phyloP scores from a whole-genome alignment of 2,329 filamentous ascomycete species.

The Didymella pomorum region DNA sequence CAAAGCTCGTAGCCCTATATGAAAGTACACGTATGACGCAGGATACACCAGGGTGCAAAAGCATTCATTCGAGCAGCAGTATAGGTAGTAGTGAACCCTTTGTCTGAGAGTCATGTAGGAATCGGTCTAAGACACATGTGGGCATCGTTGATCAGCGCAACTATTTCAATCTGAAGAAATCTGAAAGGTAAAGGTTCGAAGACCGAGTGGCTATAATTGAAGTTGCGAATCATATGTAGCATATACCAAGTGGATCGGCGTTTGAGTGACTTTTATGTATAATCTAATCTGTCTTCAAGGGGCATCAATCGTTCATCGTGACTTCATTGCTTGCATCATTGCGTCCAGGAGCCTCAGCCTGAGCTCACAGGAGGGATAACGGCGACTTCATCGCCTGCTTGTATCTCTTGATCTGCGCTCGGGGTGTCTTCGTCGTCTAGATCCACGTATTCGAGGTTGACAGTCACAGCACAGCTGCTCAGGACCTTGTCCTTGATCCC shows the following conservation, averaged over 20 bases:
- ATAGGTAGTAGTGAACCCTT: too few species aligned
- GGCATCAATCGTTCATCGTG: background rate
- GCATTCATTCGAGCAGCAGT: too few species aligned
- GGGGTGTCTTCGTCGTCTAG: constrained; percentile 61
- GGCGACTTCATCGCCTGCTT: constrained; percentile 81
- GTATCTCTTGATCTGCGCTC: constrained; percentile 61
- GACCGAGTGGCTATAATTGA: too few species aligned
- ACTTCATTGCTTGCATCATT: background rate
- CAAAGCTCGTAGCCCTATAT: too few species aligned
- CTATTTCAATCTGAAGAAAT: too few species aligned
- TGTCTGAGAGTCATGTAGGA: too few species aligned
- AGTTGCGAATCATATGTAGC: background rate
- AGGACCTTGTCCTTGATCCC: constrained; percentile 75
- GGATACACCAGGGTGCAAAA: too few species aligned
- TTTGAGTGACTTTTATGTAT: background rate
- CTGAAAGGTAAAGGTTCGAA: too few species aligned
- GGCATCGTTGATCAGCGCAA: background rate
- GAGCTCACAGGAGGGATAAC: constrained; percentile 90
- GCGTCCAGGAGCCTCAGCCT: constrained; percentile 61
- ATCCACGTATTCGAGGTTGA: constrained; percentile 85
- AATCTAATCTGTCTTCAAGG: background rate
- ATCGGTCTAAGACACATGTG: too few species aligned
- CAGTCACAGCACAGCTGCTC: constrained; percentile 75
- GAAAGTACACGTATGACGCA: too few species aligned
- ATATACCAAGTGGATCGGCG: background rate